These are phyloP conservation scores for Pythium dissotocum DNA, from an alignment of 352 stramenopile genomes.

Conservation along the genomic window DNA sequence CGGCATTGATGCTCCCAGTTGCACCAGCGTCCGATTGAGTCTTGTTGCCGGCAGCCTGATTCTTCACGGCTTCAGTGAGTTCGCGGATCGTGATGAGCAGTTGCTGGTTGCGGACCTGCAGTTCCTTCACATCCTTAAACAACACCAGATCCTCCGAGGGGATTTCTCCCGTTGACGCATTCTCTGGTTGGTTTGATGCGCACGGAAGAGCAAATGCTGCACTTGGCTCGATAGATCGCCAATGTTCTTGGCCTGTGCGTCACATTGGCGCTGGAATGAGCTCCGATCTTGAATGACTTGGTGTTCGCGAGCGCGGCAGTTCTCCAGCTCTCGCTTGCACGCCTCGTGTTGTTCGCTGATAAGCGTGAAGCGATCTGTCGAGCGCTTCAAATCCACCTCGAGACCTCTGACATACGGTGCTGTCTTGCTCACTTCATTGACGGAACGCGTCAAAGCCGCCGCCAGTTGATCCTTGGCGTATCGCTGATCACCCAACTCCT, in stretches of 20 bases:
- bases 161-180: slow-evolving; percentile 22
- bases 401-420: slow-evolving; percentile 89
- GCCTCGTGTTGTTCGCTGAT: slow-evolving; percentile 68
- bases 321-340: slow-evolving; percentile 66
- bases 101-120: slow-evolving; percentile 92
- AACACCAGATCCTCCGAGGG: slow-evolving; percentile 78
- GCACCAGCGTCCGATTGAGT: no score
- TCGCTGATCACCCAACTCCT: slow-evolving; percentile 74
- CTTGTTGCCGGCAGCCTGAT: slow-evolving; percentile 36
- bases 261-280: slow-evolving; percentile 65
- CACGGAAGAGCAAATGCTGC: slow-evolving; percentile 82
- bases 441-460: slow-evolving; percentile 89
- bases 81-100: slow-evolving; percentile 81
- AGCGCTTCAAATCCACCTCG: slow-evolving; percentile 88
- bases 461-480: slow-evolving; percentile 87
- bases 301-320: slow-evolving; percentile 70
- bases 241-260: slow-evolving; percentile 77
- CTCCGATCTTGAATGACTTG: slow-evolving; percentile 58
- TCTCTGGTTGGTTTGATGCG: slow-evolving; percentile 52
- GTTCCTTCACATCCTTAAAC: slow-evolving; percentile 85
- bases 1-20: no score
- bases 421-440: slow-evolving; percentile 92
- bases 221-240: slow-evolving; percentile 92
- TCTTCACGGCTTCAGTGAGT: slow-evolving; percentile 61
- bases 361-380: slow-evolving; percentile 79